Conservation (phyloP, 1,284 basidiomycete species). For the Microbotryomycetes sp. region DNA sequence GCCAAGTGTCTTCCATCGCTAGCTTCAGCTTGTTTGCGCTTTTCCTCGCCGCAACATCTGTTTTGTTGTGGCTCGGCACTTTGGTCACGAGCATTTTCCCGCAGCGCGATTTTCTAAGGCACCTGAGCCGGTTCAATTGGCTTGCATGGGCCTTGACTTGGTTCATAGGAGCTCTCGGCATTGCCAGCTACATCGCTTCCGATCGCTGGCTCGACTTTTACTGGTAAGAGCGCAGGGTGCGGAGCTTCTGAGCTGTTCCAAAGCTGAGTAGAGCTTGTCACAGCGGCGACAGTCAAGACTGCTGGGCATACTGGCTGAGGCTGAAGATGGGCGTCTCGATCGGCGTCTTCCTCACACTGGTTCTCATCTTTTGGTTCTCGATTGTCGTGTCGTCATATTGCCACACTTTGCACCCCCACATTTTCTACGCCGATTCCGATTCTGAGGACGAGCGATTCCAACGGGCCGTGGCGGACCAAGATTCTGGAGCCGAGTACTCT, state of each 20-base stretch:
- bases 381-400: conserved; percentile 12
- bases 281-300: conserved; percentile 1
- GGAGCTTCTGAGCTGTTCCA: too few relatives aligned
- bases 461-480: neutral
- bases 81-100: conserved; percentile 7
- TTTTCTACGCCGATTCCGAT: conserved; percentile 15
- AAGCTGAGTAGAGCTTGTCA: too few relatives aligned
- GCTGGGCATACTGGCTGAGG: neutral
- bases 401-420: conserved; percentile 18
- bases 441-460: conserved; percentile 15
- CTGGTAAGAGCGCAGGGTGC: conserved; percentile 5
- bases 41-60: neutral
- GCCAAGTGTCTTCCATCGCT: neutral
- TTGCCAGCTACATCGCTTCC: neutral
- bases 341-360: conserved; percentile 8
- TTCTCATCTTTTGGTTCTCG: conserved; percentile 13
- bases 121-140: conserved; percentile 10
- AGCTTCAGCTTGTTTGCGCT: neutral
- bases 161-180: conserved; percentile 9
- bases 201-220: conserved; percentile 4
- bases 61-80: neutral
- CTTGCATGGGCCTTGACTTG: conserved; percentile 11
- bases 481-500: conserved; percentile 2
- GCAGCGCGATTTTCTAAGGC: conserved; percentile 7
- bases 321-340: conserved; percentile 2